A percentile compares a stretch with the other conserved stretches of the same genome.
phyloP scores from a whole-genome alignment of 495 filamentous ascomycete species.

The Penicillium malachiteum region DNA sequence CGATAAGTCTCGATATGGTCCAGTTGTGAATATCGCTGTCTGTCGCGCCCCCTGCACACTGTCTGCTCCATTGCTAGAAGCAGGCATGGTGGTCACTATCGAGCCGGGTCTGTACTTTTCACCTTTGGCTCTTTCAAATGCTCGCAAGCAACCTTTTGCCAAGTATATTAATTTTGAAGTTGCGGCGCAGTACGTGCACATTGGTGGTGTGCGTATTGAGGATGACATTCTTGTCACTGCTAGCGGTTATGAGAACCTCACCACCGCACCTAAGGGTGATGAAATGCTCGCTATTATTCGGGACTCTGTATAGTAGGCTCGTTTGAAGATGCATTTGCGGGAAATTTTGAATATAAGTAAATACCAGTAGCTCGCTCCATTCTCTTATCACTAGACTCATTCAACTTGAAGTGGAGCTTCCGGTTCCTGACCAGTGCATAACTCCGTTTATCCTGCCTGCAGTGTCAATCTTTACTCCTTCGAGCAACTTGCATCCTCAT shows the following conservation, averaged over 20 bases:
- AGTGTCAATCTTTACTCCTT: no score
- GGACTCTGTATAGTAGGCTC: conserved; percentile 6
- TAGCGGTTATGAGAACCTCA: conserved; percentile 78
- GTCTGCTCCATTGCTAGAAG: conserved; percentile 51
- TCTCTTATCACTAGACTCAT: no score
- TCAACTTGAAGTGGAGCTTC: no score
- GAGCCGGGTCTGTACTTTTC: conserved; percentile 94
- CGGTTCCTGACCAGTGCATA: no score
- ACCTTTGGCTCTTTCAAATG: conserved; percentile 79
- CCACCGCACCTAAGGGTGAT: conserved; percentile 76
- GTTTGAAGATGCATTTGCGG: background rate
- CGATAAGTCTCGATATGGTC: conserved; percentile 21
- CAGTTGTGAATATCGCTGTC: conserved; percentile 21
- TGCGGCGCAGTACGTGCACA: conserved; percentile 67
- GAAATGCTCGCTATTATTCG: conserved; percentile 64
- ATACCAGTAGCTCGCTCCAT: no score
- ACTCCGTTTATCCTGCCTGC: no score
- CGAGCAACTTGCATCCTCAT: no score
- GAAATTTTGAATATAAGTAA: background rate
- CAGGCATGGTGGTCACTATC: conserved; percentile 79
- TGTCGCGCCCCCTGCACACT: conserved; percentile 30
- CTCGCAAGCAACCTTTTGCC: conserved; percentile 60
- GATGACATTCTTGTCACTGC: conserved; percentile 84
- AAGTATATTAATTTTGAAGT: conserved; percentile 72
- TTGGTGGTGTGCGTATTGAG: conserved; percentile 91